Conservation (phyloP, 129 eudicot genomes). For the Helianthus tuberosus region DNA sequence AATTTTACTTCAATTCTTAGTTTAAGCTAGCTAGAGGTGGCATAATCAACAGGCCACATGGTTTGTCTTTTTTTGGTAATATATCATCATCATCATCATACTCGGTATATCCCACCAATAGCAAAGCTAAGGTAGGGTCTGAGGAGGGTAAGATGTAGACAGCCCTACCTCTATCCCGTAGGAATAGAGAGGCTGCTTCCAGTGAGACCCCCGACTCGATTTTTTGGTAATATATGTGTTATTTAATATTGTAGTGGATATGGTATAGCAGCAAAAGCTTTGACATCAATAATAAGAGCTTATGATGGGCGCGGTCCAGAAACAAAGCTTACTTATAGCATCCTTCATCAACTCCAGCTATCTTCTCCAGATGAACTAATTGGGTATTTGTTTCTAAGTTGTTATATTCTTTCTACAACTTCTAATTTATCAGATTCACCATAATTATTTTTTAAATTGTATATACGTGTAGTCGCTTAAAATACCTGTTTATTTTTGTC, state of each 20-base stretch:
- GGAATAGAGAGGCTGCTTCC: no score
- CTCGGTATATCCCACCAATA: no score
- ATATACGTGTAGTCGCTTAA: background rate
- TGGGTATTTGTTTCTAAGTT: conserved; percentile 60
- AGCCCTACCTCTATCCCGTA: no score
- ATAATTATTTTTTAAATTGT: background rate
- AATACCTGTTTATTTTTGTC: no score
- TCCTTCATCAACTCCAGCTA: conserved; percentile 65
- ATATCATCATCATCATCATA: no score
- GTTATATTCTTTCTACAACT: background rate
- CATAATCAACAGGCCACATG: background rate
- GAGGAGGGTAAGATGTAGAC: no score
- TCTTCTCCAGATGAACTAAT: conserved; percentile 86
- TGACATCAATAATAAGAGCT: conserved; percentile 89
- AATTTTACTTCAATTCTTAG: background rate
- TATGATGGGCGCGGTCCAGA: conserved; percentile 94
- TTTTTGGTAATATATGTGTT: no score
- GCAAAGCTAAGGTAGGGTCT: no score
- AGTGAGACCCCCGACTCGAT: no score
- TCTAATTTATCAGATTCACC: background rate
- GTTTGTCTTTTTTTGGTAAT: no score
- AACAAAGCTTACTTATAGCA: conserved; percentile 62
- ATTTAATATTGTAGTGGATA: conserved; percentile 64
- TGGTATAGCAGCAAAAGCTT: conserved; percentile 90
- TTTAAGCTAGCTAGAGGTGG: background rate